Base-by-base conservation (phyloP, 495 filamentous ascomycete genomes). In the Glonium stellatum region DNA sequence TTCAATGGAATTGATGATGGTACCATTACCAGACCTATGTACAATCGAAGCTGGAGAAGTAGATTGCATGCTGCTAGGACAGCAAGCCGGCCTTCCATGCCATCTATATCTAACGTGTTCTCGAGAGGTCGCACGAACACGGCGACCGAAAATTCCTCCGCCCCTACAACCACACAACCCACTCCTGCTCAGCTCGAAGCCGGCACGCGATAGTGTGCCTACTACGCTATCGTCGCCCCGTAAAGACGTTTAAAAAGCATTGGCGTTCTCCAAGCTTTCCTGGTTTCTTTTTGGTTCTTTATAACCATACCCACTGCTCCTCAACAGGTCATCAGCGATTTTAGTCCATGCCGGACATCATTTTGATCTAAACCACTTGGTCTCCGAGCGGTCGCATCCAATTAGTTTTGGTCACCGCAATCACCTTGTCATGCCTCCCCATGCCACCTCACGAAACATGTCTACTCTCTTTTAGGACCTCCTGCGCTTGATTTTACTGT, bases 141-240 rank as follows among this genome's bases (percentile, higher is more conserved):
- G 21, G 31, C 48, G 8, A 39, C 55, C 19, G 44, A 58, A 49
- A 63, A 50, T 48, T 34, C 41, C 19, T 9, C 15, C 22, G 44
- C 13, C 1, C 9, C 9, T 18, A 9, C 5, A 22, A 51, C 25
- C 2, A n/a, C 56, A 11, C 44, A 60, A 23, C 35, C 61, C 21
- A 67, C 65, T n/a, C 65, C 65, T n/a, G 58, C 41, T 47, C 65
- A 67, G 58, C 65, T 67, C 52, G 65, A 67, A 53, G 65, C 65
- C 19, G 65, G 65, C 25, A 58, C 63, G 27, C 60, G 61, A 48
- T 67, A 67, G 55, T 57, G 22, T 19, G 39, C 10, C 18, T 44
- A 15, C 3, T 11, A 18, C 39, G 13, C 1, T 44, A 4, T 44
- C 2, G 10, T 44, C 18, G 39, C 12, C 39, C 13, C 13, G 13